Conservation (phyloP, 306 rosid genomes). For the Geum urbanum region DNA sequence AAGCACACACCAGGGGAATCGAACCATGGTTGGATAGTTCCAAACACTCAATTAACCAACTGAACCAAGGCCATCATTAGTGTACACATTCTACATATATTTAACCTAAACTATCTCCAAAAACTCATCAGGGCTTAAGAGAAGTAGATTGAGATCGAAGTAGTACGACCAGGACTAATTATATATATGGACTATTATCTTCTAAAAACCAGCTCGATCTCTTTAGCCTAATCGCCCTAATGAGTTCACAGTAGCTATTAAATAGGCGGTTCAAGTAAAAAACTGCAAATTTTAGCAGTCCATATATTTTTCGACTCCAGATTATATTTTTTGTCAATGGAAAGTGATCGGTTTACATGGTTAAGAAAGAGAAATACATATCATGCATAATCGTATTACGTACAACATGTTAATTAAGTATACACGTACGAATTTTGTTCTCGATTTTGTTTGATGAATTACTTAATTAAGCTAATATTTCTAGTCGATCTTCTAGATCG, state of each 20-base stretch:
- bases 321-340: neutral
- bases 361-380: neutral
- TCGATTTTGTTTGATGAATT: neutral
- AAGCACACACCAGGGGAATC: too few species aligned
- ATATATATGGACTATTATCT: neutral
- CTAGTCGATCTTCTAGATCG: neutral
- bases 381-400: neutral
- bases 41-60: too few species aligned
- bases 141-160: neutral
- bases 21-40: too few species aligned
- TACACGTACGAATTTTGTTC: neutral
- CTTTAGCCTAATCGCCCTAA: neutral
- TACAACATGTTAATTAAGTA: neutral
- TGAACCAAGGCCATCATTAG: too few species aligned
- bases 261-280: neutral
- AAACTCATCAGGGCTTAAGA: too few species aligned
- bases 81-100: too few species aligned
- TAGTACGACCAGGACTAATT: neutral
- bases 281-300: neutral
- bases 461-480: neutral
- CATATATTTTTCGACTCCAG: neutral
- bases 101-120: too few species aligned
- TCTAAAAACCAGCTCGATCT: neutral
- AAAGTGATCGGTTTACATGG: neutral
- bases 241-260: neutral